A percentile compares a stretch with the other conserved stretches of the same genome.
Evolutionary conservation across 2,329 filamentous ascomycete genomes (phyloP).

Genomic region (Sporothrix dimorphospora): DNA sequence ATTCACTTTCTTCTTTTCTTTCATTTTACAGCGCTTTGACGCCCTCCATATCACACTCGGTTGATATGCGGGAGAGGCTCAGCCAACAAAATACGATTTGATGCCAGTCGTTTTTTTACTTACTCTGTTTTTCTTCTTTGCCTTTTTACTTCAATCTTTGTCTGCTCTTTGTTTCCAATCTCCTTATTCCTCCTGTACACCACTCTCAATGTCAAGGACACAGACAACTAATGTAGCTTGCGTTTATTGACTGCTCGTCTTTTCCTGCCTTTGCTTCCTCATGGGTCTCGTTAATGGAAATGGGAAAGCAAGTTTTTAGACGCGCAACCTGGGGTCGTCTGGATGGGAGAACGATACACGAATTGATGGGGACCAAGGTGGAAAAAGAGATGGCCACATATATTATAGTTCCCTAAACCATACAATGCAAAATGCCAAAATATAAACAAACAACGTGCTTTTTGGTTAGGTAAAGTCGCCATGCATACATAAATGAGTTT

Average conservation of each 20-base stretch:
- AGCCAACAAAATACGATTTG: constrained; percentile 18
- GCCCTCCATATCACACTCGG: constrained; percentile 7
- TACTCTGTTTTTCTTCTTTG: not conserved
- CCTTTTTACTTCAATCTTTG: not conserved
- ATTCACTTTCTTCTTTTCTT: not conserved
- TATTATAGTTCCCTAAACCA: not conserved
- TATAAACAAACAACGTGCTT: not conserved
- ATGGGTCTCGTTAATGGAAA: not conserved
- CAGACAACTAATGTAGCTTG: not conserved
- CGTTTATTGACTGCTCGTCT: not conserved
- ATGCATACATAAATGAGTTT: not conserved
- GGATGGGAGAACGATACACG: not conserved
- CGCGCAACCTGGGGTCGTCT: not conserved
- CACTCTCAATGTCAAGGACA: not conserved
- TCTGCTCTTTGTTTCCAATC: not conserved
- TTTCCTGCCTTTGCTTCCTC: not conserved
- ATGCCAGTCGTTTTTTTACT: constrained; percentile 1
- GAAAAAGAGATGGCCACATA: not conserved
- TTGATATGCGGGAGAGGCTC: not conserved
- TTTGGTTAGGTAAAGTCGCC: not conserved
- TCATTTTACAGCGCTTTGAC: not conserved
- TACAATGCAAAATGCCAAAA: not conserved
- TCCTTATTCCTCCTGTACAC: not conserved
- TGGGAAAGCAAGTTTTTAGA: not conserved
- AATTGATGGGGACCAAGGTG: not conserved